Conservation (phyloP, 495 filamentous ascomycete genomes). For the Chaetomium tenue region DNA sequence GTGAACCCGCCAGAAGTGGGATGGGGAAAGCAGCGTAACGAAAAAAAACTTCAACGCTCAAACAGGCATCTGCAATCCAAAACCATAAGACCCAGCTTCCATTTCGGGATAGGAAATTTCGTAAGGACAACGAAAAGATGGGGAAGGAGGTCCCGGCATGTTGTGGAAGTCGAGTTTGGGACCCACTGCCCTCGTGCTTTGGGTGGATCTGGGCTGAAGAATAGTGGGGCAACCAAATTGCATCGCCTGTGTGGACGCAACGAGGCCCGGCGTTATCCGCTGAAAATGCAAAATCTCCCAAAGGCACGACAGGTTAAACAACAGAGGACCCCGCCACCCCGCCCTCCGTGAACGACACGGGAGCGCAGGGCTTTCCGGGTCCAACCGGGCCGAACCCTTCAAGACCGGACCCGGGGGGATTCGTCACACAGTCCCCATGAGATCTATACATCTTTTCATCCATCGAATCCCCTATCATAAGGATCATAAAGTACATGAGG, state of each 20-base stretch:
- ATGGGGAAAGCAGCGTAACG: neutral
- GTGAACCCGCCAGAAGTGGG: neutral
- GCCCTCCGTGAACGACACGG: too few species aligned
- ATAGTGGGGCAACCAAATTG: neutral
- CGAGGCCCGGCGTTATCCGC: constrained; percentile 13
- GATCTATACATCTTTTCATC: too few species aligned
- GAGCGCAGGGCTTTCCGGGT: too few species aligned
- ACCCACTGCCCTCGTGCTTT: neutral
- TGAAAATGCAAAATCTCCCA: neutral
- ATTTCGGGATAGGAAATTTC: constrained; percentile 2
- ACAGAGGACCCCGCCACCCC: too few species aligned
- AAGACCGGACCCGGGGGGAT: too few species aligned
- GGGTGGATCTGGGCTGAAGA: constrained; percentile 1
- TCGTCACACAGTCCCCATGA: too few species aligned
- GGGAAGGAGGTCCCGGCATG: neutral
- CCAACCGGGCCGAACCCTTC: too few species aligned
- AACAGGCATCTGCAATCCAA: constrained; percentile 5
- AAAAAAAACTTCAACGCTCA: neutral
- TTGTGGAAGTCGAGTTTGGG: neutral
- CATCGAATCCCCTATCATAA: too few species aligned
- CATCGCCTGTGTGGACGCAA: too few species aligned
- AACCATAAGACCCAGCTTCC: constrained; percentile 16
- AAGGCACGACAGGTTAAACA: too few species aligned
- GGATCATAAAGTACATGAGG: too few species aligned
- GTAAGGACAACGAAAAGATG: neutral